These are phyloP conservation scores for Linderina pennispora DNA, from an alignment of 192 early-diverging fungal genomes.

Conservation along the genomic window DNA sequence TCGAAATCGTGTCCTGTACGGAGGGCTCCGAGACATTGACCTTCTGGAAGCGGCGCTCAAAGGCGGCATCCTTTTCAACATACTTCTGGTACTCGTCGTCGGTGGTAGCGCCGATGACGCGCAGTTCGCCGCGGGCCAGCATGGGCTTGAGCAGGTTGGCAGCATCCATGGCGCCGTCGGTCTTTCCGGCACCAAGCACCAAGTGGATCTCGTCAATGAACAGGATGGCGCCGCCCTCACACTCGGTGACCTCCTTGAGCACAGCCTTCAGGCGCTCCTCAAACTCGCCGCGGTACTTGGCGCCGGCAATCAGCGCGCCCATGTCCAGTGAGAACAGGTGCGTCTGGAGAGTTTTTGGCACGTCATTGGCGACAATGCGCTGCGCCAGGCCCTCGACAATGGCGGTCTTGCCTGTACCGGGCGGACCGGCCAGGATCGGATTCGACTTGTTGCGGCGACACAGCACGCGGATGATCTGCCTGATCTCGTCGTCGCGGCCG, in stretches of 20 bases:
- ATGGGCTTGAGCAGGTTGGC: constrained; percentile 98
- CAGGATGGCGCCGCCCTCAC: constrained; percentile 82
- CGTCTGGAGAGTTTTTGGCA: constrained; percentile 77
- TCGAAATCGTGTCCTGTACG: constrained; percentile 70
- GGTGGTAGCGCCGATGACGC: constrained; percentile 96
- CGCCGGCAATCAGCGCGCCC: constrained; percentile 88
- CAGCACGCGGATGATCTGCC: constrained; percentile 90
- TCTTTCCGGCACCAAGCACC: constrained; percentile 89
- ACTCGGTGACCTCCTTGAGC: constrained; percentile 90
- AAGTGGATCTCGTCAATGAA: constrained; percentile 99
- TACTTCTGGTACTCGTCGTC: constrained; percentile 92
- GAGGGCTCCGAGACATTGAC: constrained; percentile 67
- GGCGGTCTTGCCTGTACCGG: constrained; percentile 72
- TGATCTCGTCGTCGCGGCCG: constrained; percentile 94
- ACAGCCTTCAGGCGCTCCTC: constrained; percentile 97
- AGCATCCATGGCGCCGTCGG: constrained; percentile 90
- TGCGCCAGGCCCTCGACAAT: constrained; percentile 93
- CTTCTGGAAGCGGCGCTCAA: constrained; percentile 76
- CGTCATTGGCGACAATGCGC: constrained; percentile 89
- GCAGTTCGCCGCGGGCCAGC: constrained; percentile 94
- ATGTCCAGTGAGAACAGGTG: constrained; percentile 91
- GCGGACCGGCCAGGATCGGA: constrained; percentile 80
- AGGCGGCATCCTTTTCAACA: constrained; percentile 81
- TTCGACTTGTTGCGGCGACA: constrained; percentile 88
- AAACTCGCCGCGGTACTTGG: constrained; percentile 97